Conservation (phyloP, 768 basidiomycete genomes). For the Boletus bicolor region DNA sequence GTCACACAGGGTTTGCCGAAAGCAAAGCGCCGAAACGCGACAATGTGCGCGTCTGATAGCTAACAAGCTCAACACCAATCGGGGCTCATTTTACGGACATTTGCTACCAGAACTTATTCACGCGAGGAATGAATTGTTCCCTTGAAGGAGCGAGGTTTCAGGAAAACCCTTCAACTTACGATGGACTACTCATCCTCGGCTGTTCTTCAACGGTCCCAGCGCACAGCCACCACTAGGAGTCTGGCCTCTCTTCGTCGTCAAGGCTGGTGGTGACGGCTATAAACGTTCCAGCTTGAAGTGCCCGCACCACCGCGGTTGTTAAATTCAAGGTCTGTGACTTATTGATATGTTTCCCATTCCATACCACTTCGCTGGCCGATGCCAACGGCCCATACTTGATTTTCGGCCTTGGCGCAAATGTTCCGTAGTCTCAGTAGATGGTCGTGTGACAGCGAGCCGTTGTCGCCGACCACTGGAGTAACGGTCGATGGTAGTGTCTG, state of each 20-base stretch:
- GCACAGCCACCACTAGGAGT: constrained; percentile 21
- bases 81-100: neutral
- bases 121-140: too few species aligned
- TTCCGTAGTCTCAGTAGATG: constrained; percentile 20
- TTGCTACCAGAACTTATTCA: neutral
- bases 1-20: neutral
- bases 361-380: neutral
- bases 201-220: neutral
- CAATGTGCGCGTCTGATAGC: neutral
- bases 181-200: too few species aligned
- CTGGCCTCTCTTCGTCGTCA: neutral
- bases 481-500: constrained; percentile 7
- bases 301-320: constrained; percentile 8
- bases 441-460: constrained; percentile 23
- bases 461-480: constrained; percentile 8
- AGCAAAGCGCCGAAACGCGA: neutral
- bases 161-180: neutral
- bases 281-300: neutral
- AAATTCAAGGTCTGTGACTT: constrained; percentile 23
- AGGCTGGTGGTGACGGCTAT: constrained; percentile 3
- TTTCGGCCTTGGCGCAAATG: constrained; percentile 16
- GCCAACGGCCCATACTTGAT: neutral
- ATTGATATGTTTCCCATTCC: constrained; percentile 5
- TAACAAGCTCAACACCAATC: neutral
- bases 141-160: neutral